phyloP scores from a whole-genome alignment of 1,139 yeast genomes.

The Ogataea hybrid region DNA sequence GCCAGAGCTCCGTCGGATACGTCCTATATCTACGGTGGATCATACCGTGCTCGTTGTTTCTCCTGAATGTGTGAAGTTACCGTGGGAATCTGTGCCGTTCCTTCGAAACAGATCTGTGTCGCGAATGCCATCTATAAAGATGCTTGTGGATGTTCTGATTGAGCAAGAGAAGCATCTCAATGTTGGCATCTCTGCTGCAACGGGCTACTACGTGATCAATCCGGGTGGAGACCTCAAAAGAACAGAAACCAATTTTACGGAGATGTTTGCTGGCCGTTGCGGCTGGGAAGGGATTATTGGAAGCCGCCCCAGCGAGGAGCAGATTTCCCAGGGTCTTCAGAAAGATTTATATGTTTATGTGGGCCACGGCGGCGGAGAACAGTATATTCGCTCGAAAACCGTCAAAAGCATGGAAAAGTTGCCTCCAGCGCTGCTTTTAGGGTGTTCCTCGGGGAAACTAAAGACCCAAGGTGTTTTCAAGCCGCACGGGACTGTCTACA shows the following conservation, averaged over 20 bases:
- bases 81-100: constrained; percentile 83
- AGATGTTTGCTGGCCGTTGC: no score
- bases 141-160: constrained; percentile 44
- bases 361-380: no score
- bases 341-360: no score
- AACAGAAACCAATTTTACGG: no score
- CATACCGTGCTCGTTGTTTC: constrained; percentile 75
- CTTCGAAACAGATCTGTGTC: constrained; percentile 58
- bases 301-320: no score
- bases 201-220: constrained; percentile 62
- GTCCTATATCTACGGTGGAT: constrained; percentile 5
- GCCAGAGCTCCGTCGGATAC: constrained; percentile 34
- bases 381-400: no score
- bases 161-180: constrained; percentile 13
- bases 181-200: constrained; percentile 30
- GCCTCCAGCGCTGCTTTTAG: no score
- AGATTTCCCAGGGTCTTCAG: no score
- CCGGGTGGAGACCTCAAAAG: constrained; percentile 75
- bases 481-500: constrained; percentile 73
- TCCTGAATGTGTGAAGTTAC: constrained; percentile 60
- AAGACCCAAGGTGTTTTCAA: constrained; percentile 59
- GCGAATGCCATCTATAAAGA: constrained; percentile 67
- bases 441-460: constrained; percentile 67
- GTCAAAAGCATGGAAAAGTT: no score
- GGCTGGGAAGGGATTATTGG: no score